Conservation (phyloP, 352 stramenopile species). For the Pythium aristosporum region DNA sequence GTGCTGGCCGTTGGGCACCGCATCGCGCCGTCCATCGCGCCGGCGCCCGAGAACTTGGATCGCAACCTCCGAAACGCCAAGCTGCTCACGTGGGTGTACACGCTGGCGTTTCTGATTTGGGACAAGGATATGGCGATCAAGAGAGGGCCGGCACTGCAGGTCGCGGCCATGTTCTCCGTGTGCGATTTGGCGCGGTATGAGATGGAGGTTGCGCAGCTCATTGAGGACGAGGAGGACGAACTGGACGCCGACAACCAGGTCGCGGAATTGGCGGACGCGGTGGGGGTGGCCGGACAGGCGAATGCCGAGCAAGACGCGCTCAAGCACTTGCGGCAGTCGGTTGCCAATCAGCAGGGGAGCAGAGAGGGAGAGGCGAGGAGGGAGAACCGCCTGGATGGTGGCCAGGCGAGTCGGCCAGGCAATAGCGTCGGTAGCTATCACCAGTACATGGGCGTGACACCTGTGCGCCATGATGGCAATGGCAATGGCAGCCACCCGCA, state of each 20-base stretch:
- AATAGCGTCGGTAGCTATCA: neutral
- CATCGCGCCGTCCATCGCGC: conserved; percentile 37
- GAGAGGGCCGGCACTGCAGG: conserved; percentile 58
- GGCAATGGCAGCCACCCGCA: neutral
- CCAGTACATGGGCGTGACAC: conserved; percentile 7
- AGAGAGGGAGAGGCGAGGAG: conserved; percentile 2
- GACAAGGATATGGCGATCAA: conserved; percentile 76
- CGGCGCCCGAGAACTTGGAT: conserved; percentile 61
- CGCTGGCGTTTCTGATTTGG: conserved; percentile 59
- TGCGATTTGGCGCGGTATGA: conserved; percentile 71
- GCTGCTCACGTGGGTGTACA: conserved; percentile 65
- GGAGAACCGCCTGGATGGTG: neutral
- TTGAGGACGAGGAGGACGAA: conserved; percentile 52
- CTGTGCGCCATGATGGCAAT: neutral
- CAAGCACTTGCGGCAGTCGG: conserved; percentile 22
- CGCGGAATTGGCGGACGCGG: conserved; percentile 12
- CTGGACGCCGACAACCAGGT: conserved; percentile 12
- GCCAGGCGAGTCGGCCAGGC: neutral
- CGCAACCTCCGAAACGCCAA: conserved; percentile 67
- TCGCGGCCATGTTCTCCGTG: conserved; percentile 68
- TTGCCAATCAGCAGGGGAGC: conserved; percentile 7
- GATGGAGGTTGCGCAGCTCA: conserved; percentile 70
- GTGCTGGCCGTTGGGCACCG: conserved; percentile 60
- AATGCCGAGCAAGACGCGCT: conserved; percentile 15
- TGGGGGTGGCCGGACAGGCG: conserved; percentile 3